phyloP scores from a whole-genome alignment of 164 flowering plant genomes.

The Liquidambar formosana region DNA sequence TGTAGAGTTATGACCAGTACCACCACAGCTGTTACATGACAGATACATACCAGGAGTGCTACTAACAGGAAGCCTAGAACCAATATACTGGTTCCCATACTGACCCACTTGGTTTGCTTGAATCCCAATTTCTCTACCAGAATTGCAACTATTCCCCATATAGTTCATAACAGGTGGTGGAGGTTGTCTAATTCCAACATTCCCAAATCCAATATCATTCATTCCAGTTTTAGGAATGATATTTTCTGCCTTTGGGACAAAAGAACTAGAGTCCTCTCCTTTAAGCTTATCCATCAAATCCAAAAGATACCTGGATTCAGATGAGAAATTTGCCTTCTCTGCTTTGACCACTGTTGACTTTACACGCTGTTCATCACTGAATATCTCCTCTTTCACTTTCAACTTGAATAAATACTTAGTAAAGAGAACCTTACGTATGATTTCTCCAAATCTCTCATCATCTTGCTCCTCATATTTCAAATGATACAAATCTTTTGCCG shows the following conservation, averaged over 20 bases:
- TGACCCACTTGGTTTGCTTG: constrained; percentile 45
- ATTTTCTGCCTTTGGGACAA: constrained; percentile 26
- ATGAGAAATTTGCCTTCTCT: constrained; percentile 59
- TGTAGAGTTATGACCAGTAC: constrained; percentile 56
- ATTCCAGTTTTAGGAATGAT: constrained; percentile 25
- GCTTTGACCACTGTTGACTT: constrained; percentile 79
- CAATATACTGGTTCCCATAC: constrained; percentile 52
- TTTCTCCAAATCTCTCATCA: constrained; percentile 63
- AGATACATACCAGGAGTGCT: constrained; percentile 25
- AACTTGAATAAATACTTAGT: constrained; percentile 64
- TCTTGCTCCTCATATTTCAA: constrained; percentile 75
- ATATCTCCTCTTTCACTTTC: constrained; percentile 92
- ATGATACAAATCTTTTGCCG: constrained; percentile 73
- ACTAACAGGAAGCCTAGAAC: constrained; percentile 27
- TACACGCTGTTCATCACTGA: constrained; percentile 86
- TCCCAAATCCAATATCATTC: constrained; percentile 26
- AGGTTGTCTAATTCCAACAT: constrained; percentile 27
- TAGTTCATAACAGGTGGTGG: constrained; percentile 23
- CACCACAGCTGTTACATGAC: constrained; percentile 66
- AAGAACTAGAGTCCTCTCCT: constrained; percentile 32
- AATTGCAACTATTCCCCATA: constrained; percentile 21
- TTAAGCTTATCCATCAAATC: constrained; percentile 52
- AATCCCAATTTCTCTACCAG: constrained; percentile 32
- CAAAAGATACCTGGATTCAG: constrained; percentile 64
- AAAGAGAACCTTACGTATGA: constrained; percentile 58